Evolutionary conservation across 768 basidiomycete genomes (phyloP), one percentile per base, ranked within the genome.

Genomic region (Pleurotus eryngii): DNA sequence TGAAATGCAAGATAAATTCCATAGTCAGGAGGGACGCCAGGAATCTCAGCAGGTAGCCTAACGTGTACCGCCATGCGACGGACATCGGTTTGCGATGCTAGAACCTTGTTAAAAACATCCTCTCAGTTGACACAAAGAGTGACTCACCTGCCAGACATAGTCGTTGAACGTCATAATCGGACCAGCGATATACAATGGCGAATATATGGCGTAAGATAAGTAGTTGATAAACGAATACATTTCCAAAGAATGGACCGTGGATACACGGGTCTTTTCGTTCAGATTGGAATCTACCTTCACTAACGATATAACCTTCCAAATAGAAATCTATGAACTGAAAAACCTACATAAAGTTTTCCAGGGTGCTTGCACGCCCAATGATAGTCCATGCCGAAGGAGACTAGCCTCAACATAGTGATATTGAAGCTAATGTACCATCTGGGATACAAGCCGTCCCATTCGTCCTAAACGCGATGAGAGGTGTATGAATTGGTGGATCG

Each of bases 101-200:
- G 17, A 60, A 46, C 24, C 30, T 35, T 35, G 30, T 35, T 4
- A 35, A 35, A 9, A 35, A 35, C 30, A 35, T 35, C 30, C 9
- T 35, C 30, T 3, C 9, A 9, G 30, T 35, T 8, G 30, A 37
- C 11, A 30, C 26, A 27, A 38, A 45, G 20, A 27, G 27, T 12
- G 46, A 66, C 80, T 59, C 39, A 93, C 93, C 85, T 98, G 96
- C 86, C 89, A 92, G 64, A 92, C 74, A 68, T 93, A 98, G 68
- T 97, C 92, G 65, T 96, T 96, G 77, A 93, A 98, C 0, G 95
- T 90, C 68, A 98, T 83, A 62, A 98, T 95, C 0, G 97, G 97
- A 0, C 97, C 96, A 1, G 92, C 95, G 50, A 98, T 90, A 67
- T 98, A 99, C 9, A 98, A 75, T 1, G 97, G 95, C 0, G 95